A percentile compares a stretch with the other conserved stretches of the same genome.
Evolutionary conservation across 768 basidiomycete species (phyloP).

Genomic region (Mycena albidolilacea): DNA sequence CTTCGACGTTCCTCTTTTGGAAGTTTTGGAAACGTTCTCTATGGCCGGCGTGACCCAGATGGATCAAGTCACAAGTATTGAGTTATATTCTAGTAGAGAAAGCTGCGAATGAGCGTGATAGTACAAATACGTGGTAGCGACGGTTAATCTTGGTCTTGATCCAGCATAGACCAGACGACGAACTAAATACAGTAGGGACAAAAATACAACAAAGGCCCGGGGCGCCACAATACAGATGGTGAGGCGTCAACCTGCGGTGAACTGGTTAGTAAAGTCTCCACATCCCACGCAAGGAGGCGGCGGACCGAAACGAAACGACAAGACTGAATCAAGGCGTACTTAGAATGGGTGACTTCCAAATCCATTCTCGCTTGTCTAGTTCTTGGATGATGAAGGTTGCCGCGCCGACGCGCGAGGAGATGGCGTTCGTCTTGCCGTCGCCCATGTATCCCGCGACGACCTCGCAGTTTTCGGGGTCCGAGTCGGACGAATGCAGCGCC

Average conservation of each 20-base stretch:
- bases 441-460: conserved; percentile 71
- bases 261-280: conserved; percentile 15
- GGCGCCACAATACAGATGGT: not conserved
- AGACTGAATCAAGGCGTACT: conserved; percentile 48
- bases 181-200: not conserved
- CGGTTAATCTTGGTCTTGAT: not conserved
- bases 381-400: conserved; percentile 74
- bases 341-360: conserved; percentile 59
- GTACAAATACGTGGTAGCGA: not conserved
- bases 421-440: conserved; percentile 51
- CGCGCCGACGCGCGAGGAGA: conserved; percentile 71
- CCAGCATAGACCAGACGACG: not conserved
- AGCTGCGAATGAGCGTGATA: no score
- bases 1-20: not conserved
- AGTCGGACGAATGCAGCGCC: conserved; percentile 26
- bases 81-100: no score
- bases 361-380: conserved; percentile 72
- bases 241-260: not conserved
- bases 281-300: not conserved
- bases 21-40: not conserved
- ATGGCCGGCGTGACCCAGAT: no score
- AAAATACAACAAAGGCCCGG: conserved; percentile 1
- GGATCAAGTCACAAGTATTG: no score
- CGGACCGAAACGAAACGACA: conserved; percentile 2
- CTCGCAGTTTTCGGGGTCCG: conserved; percentile 67